phyloP scores from a whole-genome alignment of 73 alveolate species.

The Halteria grandinella region DNA sequence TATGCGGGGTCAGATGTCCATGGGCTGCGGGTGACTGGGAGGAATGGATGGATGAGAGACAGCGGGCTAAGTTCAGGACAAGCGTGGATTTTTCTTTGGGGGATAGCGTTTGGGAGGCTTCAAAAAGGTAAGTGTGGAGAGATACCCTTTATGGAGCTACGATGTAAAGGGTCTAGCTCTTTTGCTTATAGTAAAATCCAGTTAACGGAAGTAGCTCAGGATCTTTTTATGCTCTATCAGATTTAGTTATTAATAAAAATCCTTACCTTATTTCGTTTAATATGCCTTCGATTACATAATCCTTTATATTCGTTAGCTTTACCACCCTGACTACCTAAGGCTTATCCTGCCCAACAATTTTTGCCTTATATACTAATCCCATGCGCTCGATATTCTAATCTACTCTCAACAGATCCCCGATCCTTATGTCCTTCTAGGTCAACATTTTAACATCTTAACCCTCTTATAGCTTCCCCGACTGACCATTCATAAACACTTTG shows the following conservation, averaged over 20 bases:
- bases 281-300: slow-evolving; percentile 39
- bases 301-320: slow-evolving; percentile 28
- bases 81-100: slow-evolving; percentile 13
- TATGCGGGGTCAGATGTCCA: slow-evolving; percentile 40
- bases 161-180: slow-evolving; percentile 33
- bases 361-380: slow-evolving; percentile 43
- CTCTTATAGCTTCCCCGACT: too few relatives aligned
- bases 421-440: too few relatives aligned
- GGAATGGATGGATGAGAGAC: not conserved
- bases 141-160: slow-evolving; percentile 44
- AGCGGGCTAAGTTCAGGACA: too few relatives aligned
- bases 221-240: slow-evolving; percentile 22
- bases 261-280: slow-evolving; percentile 34
- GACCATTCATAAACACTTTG: too few relatives aligned
- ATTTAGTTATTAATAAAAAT: not conserved
- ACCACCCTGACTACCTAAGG: slow-evolving; percentile 16
- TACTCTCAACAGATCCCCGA: too few relatives aligned
- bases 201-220: slow-evolving; percentile 24
- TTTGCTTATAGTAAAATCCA: slow-evolving; percentile 38
- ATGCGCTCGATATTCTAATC: too few relatives aligned
- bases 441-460: too few relatives aligned
- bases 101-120: slow-evolving; percentile 10
- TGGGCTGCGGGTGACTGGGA: slow-evolving; percentile 50
- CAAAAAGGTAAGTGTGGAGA: too few relatives aligned
- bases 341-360: slow-evolving; percentile 31